A percentile compares a stretch with the other conserved stretches of the same genome.
Evolutionary conservation across 345 rosid species (phyloP).

Genomic region (Populus davidiana): DNA sequence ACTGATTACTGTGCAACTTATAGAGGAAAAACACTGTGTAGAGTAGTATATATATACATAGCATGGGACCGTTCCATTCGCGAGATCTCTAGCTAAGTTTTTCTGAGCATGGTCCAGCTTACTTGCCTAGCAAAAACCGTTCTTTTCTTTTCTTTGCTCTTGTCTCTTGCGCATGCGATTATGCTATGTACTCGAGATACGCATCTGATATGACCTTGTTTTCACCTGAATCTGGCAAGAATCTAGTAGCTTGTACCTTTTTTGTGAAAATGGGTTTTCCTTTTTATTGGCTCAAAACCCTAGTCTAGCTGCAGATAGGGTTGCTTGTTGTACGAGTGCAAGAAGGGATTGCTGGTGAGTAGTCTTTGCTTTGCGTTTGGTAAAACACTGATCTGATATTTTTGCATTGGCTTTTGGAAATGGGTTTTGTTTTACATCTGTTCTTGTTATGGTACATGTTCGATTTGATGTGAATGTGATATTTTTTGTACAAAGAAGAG

Average conservation of each 20-base stretch:
- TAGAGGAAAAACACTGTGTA: conserved; percentile 21
- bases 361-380: neutral
- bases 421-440: neutral
- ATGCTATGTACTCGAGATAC: neutral
- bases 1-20: conserved; percentile 32
- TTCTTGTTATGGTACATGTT: neutral
- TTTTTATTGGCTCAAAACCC: conserved; percentile 11
- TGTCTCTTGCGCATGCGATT: conserved; percentile 28
- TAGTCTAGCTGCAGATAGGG: conserved; percentile 4
- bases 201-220: conserved; percentile 13
- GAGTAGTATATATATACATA: neutral
- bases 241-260: conserved; percentile 5
- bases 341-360: neutral
- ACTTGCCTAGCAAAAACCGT: neutral
- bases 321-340: neutral
- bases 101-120: neutral
- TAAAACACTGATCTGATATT: neutral
- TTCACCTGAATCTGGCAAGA: conserved; percentile 29
- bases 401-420: neutral
- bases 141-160: neutral
- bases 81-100: conserved; percentile 27
- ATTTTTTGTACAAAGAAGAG: neutral
- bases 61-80: conserved; percentile 48
- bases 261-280: neutral
- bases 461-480: conserved; percentile 1